These are phyloP conservation scores for Capronia americana DNA, from an alignment of 2,329 filamentous ascomycete species.

Conservation along the genomic window DNA sequence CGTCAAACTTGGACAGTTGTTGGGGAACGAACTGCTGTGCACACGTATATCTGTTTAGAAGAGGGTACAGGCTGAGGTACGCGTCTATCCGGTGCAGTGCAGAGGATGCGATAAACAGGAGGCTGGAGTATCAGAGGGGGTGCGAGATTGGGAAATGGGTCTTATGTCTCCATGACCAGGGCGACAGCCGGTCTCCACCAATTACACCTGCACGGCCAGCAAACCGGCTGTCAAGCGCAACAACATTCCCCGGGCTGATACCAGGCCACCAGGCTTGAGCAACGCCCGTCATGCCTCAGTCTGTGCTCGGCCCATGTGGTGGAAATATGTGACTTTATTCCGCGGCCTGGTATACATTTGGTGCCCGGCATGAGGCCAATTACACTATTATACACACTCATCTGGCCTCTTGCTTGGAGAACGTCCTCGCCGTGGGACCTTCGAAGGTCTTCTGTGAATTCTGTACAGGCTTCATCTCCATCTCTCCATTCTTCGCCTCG, in stretches of 20 bases:
- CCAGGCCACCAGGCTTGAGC: neutral
- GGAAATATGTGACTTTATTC: constrained; percentile 1
- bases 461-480: constrained; percentile 73
- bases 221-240: constrained; percentile 8
- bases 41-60: neutral
- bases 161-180: constrained; percentile 9
- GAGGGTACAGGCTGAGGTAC: constrained; percentile 7
- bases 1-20: constrained; percentile 19
- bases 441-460: constrained; percentile 49
- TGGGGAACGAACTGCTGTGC: neutral
- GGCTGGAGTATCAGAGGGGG: constrained; percentile 23
- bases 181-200: constrained; percentile 7
- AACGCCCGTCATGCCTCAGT: neutral
- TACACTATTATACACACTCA: constrained; percentile 28
- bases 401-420: constrained; percentile 31
- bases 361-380: constrained; percentile 1
- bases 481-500: constrained; percentile 60
- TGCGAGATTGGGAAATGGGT: constrained; percentile 21
- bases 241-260: constrained; percentile 4
- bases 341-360: constrained; percentile 12
- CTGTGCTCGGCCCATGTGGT: neutral
- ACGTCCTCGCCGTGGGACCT: constrained; percentile 35
- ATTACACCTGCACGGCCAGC: constrained; percentile 7
- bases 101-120: constrained; percentile 16
- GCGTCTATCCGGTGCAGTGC: constrained; percentile 15